Evolutionary conservation across 108 stramenopile species (phyloP).

Genomic region (Fistulifera solaris): DNA sequence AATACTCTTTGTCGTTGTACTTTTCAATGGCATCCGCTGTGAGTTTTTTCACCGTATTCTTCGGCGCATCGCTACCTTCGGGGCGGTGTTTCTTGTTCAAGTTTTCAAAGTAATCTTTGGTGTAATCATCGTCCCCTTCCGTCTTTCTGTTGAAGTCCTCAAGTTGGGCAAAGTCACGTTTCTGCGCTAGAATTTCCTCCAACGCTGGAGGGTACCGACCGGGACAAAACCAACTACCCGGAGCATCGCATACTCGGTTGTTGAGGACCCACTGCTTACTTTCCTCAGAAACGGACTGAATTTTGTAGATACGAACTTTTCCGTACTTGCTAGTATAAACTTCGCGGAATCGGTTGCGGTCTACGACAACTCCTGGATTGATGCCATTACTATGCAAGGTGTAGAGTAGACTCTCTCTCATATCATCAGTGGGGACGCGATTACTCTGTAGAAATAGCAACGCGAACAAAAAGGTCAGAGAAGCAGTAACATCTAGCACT

Average conservation of each 20-base stretch:
- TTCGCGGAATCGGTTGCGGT: constrained; percentile 67
- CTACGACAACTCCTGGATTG: constrained; percentile 64
- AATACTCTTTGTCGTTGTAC: constrained; percentile 39
- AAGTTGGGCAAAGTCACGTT: constrained; percentile 78
- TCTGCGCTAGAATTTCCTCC: constrained; percentile 68
- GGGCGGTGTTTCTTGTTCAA: constrained; percentile 29
- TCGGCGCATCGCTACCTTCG: background rate
- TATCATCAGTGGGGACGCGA: constrained; percentile 52
- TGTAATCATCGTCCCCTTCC: constrained; percentile 53
- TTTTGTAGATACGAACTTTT: constrained; percentile 94
- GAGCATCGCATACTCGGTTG: constrained; percentile 80
- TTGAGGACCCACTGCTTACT: constrained; percentile 76
- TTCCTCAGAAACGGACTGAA: constrained; percentile 79
- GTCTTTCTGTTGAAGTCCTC: constrained; percentile 85
- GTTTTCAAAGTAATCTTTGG: constrained; percentile 77
- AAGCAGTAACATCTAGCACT: background rate
- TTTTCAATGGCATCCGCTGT: constrained; percentile 43
- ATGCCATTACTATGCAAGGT: constrained; percentile 79
- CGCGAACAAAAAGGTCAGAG: background rate
- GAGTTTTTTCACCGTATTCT: constrained; percentile 10
- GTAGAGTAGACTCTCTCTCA: constrained; percentile 82
- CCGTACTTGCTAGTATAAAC: constrained; percentile 90
- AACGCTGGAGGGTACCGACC: constrained; percentile 87
- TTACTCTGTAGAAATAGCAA: constrained; percentile 13
- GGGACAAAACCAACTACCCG: constrained; percentile 83